These are phyloP conservation scores for Spergularia azorica DNA, from an alignment of 179 eudicot genomes.

Conservation along the genomic window DNA sequence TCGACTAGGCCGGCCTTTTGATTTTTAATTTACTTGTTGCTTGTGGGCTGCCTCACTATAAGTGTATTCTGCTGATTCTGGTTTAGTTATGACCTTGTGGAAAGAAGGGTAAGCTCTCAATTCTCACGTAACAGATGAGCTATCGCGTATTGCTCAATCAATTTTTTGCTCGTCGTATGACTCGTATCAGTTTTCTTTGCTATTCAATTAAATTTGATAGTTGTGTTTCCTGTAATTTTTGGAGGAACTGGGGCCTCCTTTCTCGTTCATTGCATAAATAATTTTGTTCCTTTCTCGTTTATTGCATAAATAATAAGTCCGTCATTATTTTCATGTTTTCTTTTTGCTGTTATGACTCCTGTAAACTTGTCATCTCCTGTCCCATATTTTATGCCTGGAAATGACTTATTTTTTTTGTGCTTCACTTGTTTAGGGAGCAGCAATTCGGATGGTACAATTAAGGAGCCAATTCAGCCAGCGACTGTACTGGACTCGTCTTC, in stretches of 20 bases:
- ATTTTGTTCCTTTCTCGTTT: too few species aligned
- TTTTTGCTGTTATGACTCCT: neutral
- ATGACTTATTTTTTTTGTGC: neutral
- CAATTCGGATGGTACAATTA: neutral
- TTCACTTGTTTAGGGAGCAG: slow-evolving; percentile 11
- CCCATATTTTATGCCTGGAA: neutral
- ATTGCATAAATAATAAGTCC: too few species aligned
- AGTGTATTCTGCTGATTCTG: too few species aligned
- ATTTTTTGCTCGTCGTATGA: too few species aligned
- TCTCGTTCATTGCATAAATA: neutral
- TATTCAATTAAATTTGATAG: too few species aligned
- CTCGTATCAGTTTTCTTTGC: too few species aligned
- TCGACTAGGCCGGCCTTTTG: neutral
- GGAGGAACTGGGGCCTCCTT: neutral
- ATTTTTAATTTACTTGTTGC: too few species aligned
- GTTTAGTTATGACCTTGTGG: too few species aligned
- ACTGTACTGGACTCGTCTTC: neutral
- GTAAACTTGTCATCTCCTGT: neutral
- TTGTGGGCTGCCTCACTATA: too few species aligned
- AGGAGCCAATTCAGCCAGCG: slow-evolving; percentile 11
- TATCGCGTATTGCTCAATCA: too few species aligned
- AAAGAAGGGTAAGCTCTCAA: too few species aligned
- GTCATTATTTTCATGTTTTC: neutral
- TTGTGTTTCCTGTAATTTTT: neutral
- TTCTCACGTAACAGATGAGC: too few species aligned